Evolutionary conservation across 1,284 basidiomycete species (phyloP).

Genomic region (Abortiporus biennis): DNA sequence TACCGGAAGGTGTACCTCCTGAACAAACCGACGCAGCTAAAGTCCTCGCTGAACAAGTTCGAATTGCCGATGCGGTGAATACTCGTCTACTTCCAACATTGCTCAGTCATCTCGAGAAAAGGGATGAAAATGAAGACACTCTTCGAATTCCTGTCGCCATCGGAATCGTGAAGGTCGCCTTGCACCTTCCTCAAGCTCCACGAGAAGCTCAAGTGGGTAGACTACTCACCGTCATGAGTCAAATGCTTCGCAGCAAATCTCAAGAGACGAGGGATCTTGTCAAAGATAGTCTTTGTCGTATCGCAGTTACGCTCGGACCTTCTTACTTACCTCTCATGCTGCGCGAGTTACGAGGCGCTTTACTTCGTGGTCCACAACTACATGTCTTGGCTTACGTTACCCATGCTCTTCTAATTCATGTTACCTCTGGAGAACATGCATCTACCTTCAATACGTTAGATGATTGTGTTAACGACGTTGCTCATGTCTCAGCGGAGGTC

Average conservation of each 20-base stretch:
- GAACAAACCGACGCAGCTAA: slow-evolving; percentile 26
- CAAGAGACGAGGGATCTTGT: slow-evolving; percentile 92
- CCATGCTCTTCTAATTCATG: slow-evolving; percentile 79
- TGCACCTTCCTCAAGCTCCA: slow-evolving; percentile 68
- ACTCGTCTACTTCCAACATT: slow-evolving; percentile 71
- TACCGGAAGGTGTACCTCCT: slow-evolving; percentile 25
- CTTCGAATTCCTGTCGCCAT: slow-evolving; percentile 86
- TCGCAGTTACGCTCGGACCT: slow-evolving; percentile 73
- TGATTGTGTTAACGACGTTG: slow-evolving; percentile 71
- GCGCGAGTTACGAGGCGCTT: slow-evolving; percentile 77
- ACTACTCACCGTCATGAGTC: slow-evolving; percentile 80
- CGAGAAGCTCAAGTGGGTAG: slow-evolving; percentile 74
- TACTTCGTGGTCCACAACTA: slow-evolving; percentile 89
- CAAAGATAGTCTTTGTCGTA: slow-evolving; percentile 81
- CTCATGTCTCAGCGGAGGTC: slow-evolving; percentile 85
- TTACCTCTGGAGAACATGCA: slow-evolving; percentile 59
- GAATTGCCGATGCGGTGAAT: slow-evolving; percentile 76
- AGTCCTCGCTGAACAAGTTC: slow-evolving; percentile 19
- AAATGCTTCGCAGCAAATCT: slow-evolving; percentile 87
- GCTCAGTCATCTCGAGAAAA: slow-evolving; percentile 74
- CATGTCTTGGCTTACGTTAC: slow-evolving; percentile 87
- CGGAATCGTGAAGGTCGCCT: slow-evolving; percentile 83
- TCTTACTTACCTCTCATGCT: slow-evolving; percentile 71
- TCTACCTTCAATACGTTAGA: slow-evolving; percentile 63
- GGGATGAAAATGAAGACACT: slow-evolving; percentile 79